phyloP scores from a whole-genome alignment of 1,284 basidiomycete genomes.

The Naganishia sp. region DNA sequence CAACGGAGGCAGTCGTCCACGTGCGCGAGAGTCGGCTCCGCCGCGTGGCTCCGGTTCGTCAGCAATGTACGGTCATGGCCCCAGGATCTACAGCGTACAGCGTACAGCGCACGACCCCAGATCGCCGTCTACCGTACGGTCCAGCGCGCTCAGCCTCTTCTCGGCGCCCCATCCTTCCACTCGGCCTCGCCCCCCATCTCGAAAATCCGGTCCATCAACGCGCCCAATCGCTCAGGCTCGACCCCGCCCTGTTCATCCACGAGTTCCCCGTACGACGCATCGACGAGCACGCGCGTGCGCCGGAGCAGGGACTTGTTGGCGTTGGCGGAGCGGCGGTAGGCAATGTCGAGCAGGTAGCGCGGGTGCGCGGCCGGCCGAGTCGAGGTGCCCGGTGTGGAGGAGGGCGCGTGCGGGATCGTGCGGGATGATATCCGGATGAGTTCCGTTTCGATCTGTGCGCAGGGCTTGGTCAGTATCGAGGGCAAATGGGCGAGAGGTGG shows the following conservation, averaged over 20 bases:
- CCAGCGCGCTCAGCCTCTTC: not conserved
- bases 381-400: not conserved
- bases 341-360: slow-evolving; percentile 29
- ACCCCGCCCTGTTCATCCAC: slow-evolving; percentile 33
- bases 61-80: no score
- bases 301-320: slow-evolving; percentile 34
- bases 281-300: slow-evolving; percentile 11
- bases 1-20: no score
- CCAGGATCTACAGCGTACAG: no score
- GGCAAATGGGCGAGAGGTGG: not conserved
- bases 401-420: slow-evolving; percentile 4
- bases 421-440: slow-evolving; percentile 28
- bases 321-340: slow-evolving; percentile 34
- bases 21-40: no score
- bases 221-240: slow-evolving; percentile 33
- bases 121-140: no score
- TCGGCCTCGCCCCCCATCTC: slow-evolving; percentile 9
- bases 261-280: slow-evolving; percentile 19
- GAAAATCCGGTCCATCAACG: slow-evolving; percentile 16
- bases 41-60: no score
- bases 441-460: slow-evolving; percentile 34
- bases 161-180: not conserved
- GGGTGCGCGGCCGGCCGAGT: slow-evolving; percentile 13
- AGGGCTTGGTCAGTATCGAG: not conserved
- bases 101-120: no score